A percentile compares a stretch with the other conserved stretches of the same genome.
These are phyloP conservation scores for Colletotrichum sp. DNA, from an alignment of 2,329 filamentous ascomycete species.

Conservation along the genomic window DNA sequence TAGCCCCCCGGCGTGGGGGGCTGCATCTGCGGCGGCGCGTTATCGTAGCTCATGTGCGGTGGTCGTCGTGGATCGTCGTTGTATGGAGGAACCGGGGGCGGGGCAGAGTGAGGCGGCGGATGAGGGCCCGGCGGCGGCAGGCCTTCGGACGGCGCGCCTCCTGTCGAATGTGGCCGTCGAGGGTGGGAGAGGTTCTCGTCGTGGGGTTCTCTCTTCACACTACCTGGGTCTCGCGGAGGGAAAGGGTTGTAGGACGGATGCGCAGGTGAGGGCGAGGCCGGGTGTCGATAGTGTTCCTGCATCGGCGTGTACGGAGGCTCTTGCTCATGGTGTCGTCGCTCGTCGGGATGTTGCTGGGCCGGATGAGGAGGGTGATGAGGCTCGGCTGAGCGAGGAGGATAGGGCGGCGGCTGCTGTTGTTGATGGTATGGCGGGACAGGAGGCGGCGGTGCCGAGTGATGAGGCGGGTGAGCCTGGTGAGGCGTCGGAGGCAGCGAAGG, in stretches of 20 bases:
- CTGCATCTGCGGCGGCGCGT: slow-evolving; percentile 40
- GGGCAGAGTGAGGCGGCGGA: slow-evolving; percentile 34
- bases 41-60: slow-evolving; percentile 57
- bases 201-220: slow-evolving; percentile 61
- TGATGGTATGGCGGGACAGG: slow-evolving; percentile 35
- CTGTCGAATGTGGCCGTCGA: slow-evolving; percentile 58
- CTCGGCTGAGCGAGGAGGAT: slow-evolving; percentile 40
- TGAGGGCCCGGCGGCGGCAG: slow-evolving; percentile 38
- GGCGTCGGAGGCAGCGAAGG: slow-evolving; percentile 39
- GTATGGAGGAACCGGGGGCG: slow-evolving; percentile 37
- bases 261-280: slow-evolving; percentile 50
- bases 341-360: slow-evolving; percentile 39
- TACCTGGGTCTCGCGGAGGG: slow-evolving; percentile 52
- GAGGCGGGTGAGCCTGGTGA: slow-evolving; percentile 37
- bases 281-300: slow-evolving; percentile 57
- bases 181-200: slow-evolving; percentile 51
- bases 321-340: slow-evolving; percentile 63
- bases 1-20: slow-evolving; percentile 50
- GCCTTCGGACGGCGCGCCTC: slow-evolving; percentile 38
- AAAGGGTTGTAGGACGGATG: slow-evolving; percentile 50
- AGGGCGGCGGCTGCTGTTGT: slow-evolving; percentile 21
- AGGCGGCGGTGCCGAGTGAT: slow-evolving; percentile 37
- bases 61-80: slow-evolving; percentile 50
- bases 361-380: slow-evolving; percentile 37
- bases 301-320: slow-evolving; percentile 55